Evolutionary conservation across 495 filamentous ascomycete genomes (phyloP), one percentile per base, ranked within the genome.

Genomic region (Cladorrhinum samala): DNA sequence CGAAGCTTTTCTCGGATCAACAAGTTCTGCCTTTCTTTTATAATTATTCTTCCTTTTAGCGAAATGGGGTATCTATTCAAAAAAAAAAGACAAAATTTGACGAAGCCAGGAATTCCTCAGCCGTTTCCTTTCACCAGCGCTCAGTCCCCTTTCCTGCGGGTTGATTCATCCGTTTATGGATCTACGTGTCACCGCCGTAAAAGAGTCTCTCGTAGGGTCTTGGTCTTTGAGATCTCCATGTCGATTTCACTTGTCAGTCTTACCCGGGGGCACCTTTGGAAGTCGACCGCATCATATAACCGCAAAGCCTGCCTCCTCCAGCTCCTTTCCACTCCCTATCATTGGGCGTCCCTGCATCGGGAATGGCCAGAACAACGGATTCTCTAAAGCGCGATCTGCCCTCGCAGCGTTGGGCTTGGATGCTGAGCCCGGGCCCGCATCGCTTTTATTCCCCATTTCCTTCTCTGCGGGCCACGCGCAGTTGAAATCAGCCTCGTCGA

Each of bases 291-390:
- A 11, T 33, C 27, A 33, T 5, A 77, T 47, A 24, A 68, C 52
- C 38, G 61, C 67, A 53, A 81, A 81, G 2, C 78, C 78, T 9
- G 70, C 69, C 27, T 72, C 64, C 53, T 74, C 68, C 46, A 80
- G 61, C 49, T 68, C 60, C 18, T 64, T 48, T 3, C 73, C 71
- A 20, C 61, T 66, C 5, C 70, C 71, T 49, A 81, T 45, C 51
- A 79, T 68, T 1, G 78, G 77, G n/a, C 73, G 62, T 2, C 76
- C 77, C 48, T 80, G 77, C 66, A 78, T 72, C 1, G 77, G 77
- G 54, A 80, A 80, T 1, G 75, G 75, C 74, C 75, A 79, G 23
- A 80, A 81, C 33, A 80, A 53, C 9, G 75, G 75, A 42, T 74
- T 76, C 41, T 76, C 71, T 33, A 64, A 40, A 42, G 58, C 54